Evolutionary conservation across 1,284 basidiomycete species (phyloP).

Genomic region (Phellinidium pouzarii): DNA sequence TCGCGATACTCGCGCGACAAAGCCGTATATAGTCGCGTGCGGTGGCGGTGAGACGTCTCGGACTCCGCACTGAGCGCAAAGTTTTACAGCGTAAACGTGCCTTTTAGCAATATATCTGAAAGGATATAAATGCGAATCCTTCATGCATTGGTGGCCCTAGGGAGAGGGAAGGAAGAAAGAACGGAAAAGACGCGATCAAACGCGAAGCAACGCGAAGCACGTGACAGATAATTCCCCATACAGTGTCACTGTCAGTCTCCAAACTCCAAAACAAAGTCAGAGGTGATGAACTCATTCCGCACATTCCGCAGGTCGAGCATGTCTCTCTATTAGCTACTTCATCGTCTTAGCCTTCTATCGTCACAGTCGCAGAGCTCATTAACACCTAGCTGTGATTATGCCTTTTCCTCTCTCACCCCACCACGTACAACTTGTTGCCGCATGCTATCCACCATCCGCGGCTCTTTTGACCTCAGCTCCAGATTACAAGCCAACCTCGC

Average conservation of each 20-base stretch:
- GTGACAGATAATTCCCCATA: background rate
- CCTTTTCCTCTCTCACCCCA: conserved; percentile 69
- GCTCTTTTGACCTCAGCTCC: conserved; percentile 70
- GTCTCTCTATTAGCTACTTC: background rate
- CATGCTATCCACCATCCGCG: conserved; percentile 87
- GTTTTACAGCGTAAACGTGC: background rate
- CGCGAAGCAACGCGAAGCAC: background rate
- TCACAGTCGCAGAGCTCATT: background rate
- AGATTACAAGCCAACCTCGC: conserved; percentile 80
- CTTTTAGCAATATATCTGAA: background rate
- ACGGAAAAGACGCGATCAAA: background rate
- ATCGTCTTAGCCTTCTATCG: background rate
- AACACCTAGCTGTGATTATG: conserved; percentile 25
- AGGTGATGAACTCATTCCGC: background rate
- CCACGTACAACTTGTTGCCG: conserved; percentile 81
- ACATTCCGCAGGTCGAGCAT: background rate
- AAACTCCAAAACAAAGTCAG: too few species aligned
- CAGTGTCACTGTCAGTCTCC: too few species aligned
- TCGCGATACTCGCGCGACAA: background rate
- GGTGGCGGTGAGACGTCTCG: background rate
- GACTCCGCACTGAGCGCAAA: background rate
- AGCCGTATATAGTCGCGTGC: background rate
- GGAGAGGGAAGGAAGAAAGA: background rate
- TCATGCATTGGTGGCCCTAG: background rate
- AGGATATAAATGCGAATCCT: background rate